Conservation (phyloP, 1,284 basidiomycete genomes). For the Ustilago esculenta region DNA sequence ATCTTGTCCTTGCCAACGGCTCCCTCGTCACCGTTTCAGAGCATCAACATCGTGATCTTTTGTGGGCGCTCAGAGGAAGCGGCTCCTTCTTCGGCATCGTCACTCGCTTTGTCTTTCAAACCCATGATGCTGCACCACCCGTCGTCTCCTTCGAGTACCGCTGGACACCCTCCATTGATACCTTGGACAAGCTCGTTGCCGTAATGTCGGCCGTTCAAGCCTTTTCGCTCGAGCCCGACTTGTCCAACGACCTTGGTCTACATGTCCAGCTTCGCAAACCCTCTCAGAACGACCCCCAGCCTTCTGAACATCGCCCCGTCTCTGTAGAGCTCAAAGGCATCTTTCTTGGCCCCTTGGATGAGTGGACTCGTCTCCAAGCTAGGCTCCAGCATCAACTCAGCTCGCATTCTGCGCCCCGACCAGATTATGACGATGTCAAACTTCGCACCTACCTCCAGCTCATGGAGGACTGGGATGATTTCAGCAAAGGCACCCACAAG, state of each 20-base stretch:
- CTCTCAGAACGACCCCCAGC: slow-evolving; percentile 19
- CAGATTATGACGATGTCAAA: slow-evolving; percentile 11
- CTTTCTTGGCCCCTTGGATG: slow-evolving; percentile 28
- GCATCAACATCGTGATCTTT: slow-evolving; percentile 33
- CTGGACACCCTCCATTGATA: slow-evolving; percentile 44
- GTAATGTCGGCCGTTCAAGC: slow-evolving; percentile 50
- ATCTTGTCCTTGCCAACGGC: slow-evolving; percentile 67
- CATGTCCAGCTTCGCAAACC: slow-evolving; percentile 52
- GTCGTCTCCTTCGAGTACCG: slow-evolving; percentile 46
- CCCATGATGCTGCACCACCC: slow-evolving; percentile 52
- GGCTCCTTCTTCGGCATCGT: slow-evolving; percentile 66
- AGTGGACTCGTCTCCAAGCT: slow-evolving; percentile 11
- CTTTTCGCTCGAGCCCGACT: slow-evolving; percentile 22
- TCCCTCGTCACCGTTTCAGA: slow-evolving; percentile 51
- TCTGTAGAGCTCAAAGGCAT: slow-evolving; percentile 50
- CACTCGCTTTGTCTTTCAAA: slow-evolving; percentile 56
- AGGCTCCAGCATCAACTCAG: slow-evolving; percentile 27
- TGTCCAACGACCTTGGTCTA: slow-evolving; percentile 46
- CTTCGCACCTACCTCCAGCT: slow-evolving; percentile 41
- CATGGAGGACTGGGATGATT: slow-evolving; percentile 62
- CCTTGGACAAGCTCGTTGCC: slow-evolving; percentile 12
- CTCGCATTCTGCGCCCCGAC: slow-evolving; percentile 27
- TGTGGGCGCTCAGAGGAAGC: slow-evolving; percentile 65
- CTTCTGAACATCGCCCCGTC: slow-evolving; percentile 12
- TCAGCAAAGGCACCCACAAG: slow-evolving; percentile 51